phyloP scores from a whole-genome alignment of 2,329 filamentous ascomycete species.

The Trichoderma afroharzianum region DNA sequence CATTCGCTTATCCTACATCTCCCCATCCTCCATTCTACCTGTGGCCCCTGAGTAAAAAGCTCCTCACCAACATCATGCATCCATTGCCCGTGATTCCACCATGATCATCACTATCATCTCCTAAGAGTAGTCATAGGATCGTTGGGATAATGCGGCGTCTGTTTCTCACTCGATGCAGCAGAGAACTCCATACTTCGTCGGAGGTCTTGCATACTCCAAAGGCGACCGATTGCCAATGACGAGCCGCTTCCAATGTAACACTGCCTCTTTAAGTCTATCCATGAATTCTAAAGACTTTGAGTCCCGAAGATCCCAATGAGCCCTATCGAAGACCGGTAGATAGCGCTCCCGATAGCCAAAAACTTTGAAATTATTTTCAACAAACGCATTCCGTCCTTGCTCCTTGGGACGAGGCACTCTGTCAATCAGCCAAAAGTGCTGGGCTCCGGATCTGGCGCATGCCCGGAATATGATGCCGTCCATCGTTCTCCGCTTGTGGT shows the following conservation, averaged over 20 bases:
- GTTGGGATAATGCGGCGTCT: neutral
- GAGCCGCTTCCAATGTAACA: neutral
- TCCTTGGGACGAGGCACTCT: neutral
- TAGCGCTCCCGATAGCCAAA: neutral
- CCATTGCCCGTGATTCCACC: neutral
- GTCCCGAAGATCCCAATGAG: neutral
- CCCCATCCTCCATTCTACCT: neutral
- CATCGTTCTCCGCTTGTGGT: neutral
- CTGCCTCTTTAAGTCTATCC: neutral
- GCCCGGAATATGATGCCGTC: neutral
- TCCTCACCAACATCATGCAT: neutral
- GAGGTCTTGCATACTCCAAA: neutral
- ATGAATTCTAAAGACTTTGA: neutral
- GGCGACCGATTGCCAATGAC: neutral
- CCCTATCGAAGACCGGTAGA: fast-evolving
- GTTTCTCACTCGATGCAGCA: neutral
- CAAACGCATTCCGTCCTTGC: neutral
- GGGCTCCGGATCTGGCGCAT: neutral
- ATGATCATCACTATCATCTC: neutral
- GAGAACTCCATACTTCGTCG: neutral
- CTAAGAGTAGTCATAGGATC: neutral
- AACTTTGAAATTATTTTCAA: neutral
- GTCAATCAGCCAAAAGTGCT: neutral
- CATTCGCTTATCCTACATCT: neutral
- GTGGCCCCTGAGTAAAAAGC: neutral